phyloP scores from a whole-genome alignment of 148 eudicot genomes.

The Pharnaceum exiguum region DNA sequence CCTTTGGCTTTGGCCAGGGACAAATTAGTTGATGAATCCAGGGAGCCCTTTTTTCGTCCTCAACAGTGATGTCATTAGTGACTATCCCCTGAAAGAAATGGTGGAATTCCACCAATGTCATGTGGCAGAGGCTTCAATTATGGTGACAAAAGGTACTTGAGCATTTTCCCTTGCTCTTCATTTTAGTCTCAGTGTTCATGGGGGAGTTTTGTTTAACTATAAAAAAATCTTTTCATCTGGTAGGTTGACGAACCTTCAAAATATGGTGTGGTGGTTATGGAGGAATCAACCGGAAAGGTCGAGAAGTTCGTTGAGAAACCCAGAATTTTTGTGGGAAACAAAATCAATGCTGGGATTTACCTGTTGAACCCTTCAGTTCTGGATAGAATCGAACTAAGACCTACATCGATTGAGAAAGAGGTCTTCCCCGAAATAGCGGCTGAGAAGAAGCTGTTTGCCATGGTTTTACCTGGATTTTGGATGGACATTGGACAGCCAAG shows the following conservation, averaged over 20 bases:
- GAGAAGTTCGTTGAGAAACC: conserved; percentile 89
- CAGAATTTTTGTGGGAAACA: conserved; percentile 86
- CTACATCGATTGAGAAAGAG: conserved; percentile 57
- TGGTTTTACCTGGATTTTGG: conserved; percentile 78
- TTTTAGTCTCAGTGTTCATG: background rate
- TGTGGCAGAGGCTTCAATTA: conserved; percentile 92
- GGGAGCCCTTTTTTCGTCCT: conserved; percentile 88
- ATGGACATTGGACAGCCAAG: conserved; percentile 97
- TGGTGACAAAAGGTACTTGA: conserved; percentile 83
- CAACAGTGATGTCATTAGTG: conserved; percentile 94
- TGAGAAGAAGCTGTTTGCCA: conserved; percentile 41
- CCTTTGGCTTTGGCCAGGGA: conserved; percentile 93
- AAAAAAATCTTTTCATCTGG: background rate
- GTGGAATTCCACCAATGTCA: conserved; percentile 80
- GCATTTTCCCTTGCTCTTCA: background rate
- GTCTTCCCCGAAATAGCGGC: conserved; percentile 44
- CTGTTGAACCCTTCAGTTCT: conserved; percentile 79
- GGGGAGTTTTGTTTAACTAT: background rate
- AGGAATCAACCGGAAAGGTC: conserved; percentile 80
- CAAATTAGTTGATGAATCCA: conserved; percentile 65
- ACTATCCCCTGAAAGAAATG: conserved; percentile 82
- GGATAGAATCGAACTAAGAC: conserved; percentile 41
- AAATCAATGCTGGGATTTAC: conserved; percentile 93
- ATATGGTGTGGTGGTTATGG: conserved; percentile 89
- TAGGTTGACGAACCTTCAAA: conserved; percentile 98